Percentiles rank a stretch among this genome's conserved stretches.
These are phyloP conservation scores for Cucumis sativus DNA, from an alignment of 306 rosid genomes.

Conservation along the genomic window Cucumber_9930_V3 NC_026655.2:14598501-14599000, in stretches of 20 bases:
- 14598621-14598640: slow-evolving; percentile 68
- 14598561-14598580: slow-evolving; percentile 31
- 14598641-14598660: background rate
- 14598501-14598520: too few relatives aligned
- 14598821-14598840: too few relatives aligned
- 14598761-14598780: too few relatives aligned
- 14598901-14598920: background rate
- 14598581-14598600: background rate
- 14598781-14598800: too few relatives aligned
- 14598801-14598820: too few relatives aligned
- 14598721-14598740: too few relatives aligned
- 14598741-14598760: too few relatives aligned
- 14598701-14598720: too few relatives aligned
- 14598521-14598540: slow-evolving; percentile 48
- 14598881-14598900: too few relatives aligned
- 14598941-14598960: background rate
- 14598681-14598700: too few relatives aligned
- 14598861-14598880: too few relatives aligned
- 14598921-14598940: background rate
- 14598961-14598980: background rate
- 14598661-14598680: background rate
- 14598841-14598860: too few relatives aligned
- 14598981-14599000: background rate
- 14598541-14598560: slow-evolving; percentile 57
- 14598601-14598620: slow-evolving; percentile 3